phyloP scores from a whole-genome alignment of 1,139 yeast species.

The Yamadazyma trypodendri region DNA sequence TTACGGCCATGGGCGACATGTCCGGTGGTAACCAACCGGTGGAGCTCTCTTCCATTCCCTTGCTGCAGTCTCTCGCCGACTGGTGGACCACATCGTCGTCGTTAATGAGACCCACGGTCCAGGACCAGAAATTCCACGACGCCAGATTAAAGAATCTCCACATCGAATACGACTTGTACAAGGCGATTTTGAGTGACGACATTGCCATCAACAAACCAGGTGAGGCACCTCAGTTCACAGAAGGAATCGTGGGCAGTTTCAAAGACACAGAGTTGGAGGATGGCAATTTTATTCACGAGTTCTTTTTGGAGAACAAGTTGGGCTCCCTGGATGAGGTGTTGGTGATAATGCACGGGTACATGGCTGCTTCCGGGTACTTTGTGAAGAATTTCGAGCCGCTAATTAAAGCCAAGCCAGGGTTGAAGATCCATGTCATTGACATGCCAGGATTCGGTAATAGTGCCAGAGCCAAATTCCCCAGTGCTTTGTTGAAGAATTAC shows the following conservation, averaged over 20 bases:
- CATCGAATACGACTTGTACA: slow-evolving; percentile 37
- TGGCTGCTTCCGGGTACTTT: slow-evolving; percentile 49
- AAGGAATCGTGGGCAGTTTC: slow-evolving; percentile 22
- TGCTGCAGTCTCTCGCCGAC: slow-evolving; percentile 31
- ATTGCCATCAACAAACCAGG: slow-evolving; percentile 23
- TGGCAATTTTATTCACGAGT: slow-evolving; percentile 36
- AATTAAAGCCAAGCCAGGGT: slow-evolving; percentile 32
- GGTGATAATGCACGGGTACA: slow-evolving; percentile 44
- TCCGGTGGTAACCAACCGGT: not conserved
- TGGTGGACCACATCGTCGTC: slow-evolving; percentile 40
- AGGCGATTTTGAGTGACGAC: slow-evolving; percentile 33
- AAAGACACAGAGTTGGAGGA: slow-evolving; percentile 32
- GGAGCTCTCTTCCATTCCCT: slow-evolving; percentile 16
- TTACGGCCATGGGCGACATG: slow-evolving; percentile 17
- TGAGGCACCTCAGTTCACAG: slow-evolving; percentile 8
- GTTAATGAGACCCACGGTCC: slow-evolving; percentile 22
- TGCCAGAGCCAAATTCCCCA: slow-evolving; percentile 40
- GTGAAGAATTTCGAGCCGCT: slow-evolving; percentile 38
- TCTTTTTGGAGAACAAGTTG: slow-evolving; percentile 29
- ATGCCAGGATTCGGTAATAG: slow-evolving; percentile 49
- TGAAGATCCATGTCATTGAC: slow-evolving; percentile 37
- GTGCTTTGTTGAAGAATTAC: slow-evolving; percentile 25
- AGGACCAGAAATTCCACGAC: slow-evolving; percentile 11
- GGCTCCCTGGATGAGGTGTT: slow-evolving; percentile 19
- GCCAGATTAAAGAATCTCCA: slow-evolving; percentile 27